Conservation (phyloP, 768 basidiomycete species). For the Antrodiella citrinella region DNA sequence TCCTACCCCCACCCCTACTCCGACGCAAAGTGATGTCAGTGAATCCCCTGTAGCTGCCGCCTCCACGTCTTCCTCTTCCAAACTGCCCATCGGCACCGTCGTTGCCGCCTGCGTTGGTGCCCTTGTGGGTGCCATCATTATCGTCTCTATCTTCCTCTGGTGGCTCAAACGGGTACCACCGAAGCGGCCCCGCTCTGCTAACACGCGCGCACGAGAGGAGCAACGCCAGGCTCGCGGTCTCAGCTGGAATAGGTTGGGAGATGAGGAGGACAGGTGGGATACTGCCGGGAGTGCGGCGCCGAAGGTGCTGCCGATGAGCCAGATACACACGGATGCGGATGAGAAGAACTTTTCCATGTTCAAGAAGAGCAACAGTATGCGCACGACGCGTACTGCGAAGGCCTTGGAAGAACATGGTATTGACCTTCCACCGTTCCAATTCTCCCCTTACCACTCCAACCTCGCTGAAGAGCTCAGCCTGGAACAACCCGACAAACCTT, state of each 20-base stretch:
- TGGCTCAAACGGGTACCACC: constrained; percentile 47
- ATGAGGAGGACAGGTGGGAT: constrained; percentile 40
- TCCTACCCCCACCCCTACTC: constrained; percentile 4
- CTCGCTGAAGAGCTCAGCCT: constrained; percentile 46
- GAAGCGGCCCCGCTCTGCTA: constrained; percentile 24
- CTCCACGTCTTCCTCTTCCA: constrained; percentile 3
- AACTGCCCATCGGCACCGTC: constrained; percentile 36
- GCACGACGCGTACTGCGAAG: constrained; percentile 27
- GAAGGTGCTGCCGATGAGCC: constrained; percentile 1
- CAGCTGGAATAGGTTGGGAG: constrained; percentile 54
- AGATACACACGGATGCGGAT: constrained; percentile 14
- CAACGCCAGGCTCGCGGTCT: constrained; percentile 35
- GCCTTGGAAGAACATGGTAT: constrained; percentile 23
- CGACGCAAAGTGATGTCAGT: background rate
- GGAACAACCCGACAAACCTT: constrained; percentile 33
- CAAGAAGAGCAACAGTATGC: constrained; percentile 43
- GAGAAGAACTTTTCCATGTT: constrained; percentile 29
- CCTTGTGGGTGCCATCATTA: constrained; percentile 39
- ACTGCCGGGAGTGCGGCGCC: constrained; percentile 18
- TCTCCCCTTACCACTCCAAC: constrained; percentile 48
- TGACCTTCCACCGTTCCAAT: constrained; percentile 27
- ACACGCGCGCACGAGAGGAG: constrained; percentile 28
- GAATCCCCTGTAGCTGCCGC: background rate
- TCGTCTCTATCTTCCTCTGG: constrained; percentile 45
- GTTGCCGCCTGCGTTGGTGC: constrained; percentile 59